A percentile compares a stretch with the other conserved stretches of the same genome.
Conservation (phyloP, 371 early-diverging fungal genomes). For the Rhizomucor miehei region DNA sequence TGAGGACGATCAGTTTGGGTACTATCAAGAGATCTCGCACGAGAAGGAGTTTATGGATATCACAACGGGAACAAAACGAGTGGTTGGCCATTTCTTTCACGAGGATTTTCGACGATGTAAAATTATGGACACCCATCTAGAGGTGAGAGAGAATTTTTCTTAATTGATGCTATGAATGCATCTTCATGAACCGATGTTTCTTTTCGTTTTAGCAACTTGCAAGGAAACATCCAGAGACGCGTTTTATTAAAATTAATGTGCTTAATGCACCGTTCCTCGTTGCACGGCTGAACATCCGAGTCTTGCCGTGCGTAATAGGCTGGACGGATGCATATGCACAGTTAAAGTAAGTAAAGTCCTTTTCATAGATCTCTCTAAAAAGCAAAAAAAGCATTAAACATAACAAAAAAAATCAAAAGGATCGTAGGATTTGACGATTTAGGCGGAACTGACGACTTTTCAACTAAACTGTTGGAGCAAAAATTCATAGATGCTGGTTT, state of each 20-base stretch:
- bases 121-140: conserved; percentile 90
- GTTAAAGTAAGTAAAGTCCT: conserved; percentile 26
- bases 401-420: conserved; percentile 36
- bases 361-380: not conserved
- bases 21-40: conserved; percentile 68
- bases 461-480: conserved; percentile 74
- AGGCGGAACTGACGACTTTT: conserved; percentile 85
- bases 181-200: not conserved
- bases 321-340: conserved; percentile 69
- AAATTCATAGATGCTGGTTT: conserved; percentile 65
- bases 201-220: conserved; percentile 61
- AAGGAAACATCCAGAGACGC: conserved; percentile 75
- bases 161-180: not conserved
- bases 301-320: conserved; percentile 89
- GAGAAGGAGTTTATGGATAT: conserved; percentile 90
- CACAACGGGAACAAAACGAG: conserved; percentile 71
- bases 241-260: conserved; percentile 87
- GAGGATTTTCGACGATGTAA: conserved; percentile 91
- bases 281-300: conserved; percentile 80
- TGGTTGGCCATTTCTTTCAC: conserved; percentile 90
- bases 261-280: conserved; percentile 90
- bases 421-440: conserved; percentile 95
- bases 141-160: conserved; percentile 34
- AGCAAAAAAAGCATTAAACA: not conserved
- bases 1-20: conserved; percentile 69